Percentiles rank a stretch among this genome's conserved stretches.
phyloP scores from a whole-genome alignment of 2,329 filamentous ascomycete species.

The Phialophora verrucosa region DNA sequence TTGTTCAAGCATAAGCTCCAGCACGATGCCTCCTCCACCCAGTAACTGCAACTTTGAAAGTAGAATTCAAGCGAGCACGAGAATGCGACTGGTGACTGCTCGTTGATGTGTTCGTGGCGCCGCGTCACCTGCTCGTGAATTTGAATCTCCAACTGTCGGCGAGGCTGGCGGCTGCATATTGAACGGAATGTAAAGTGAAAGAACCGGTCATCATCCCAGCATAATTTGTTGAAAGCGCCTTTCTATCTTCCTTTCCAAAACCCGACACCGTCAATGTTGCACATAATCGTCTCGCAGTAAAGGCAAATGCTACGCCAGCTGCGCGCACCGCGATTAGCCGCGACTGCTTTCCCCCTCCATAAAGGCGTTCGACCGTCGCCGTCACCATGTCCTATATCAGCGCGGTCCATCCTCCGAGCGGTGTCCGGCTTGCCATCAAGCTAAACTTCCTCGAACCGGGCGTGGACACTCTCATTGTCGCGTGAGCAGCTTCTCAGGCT shows the following conservation, averaged over 20 bases:
- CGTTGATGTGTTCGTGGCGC: neutral
- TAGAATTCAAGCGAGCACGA: neutral
- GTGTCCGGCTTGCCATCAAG: conserved; percentile 85
- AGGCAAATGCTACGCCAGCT: neutral
- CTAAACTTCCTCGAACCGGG: conserved; percentile 74
- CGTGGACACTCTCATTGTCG: conserved; percentile 82
- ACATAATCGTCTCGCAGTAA: neutral
- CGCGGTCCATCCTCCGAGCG: conserved; percentile 90
- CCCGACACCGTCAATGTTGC: neutral
- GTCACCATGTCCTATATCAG: conserved; percentile 85
- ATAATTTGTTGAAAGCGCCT: neutral
- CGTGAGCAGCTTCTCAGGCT: conserved; percentile 64
- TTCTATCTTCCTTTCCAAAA: neutral
- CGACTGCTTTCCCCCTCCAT: conserved; percentile 15
- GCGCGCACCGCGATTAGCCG: neutral
- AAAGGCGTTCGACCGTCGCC: neutral
- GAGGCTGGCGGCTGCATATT: conserved; percentile 2
- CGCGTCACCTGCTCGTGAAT: neutral
- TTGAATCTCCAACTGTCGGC: neutral
- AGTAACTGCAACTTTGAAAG: neutral
- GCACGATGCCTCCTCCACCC: neutral
- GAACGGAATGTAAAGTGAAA: neutral
- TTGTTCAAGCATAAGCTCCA: neutral
- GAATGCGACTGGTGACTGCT: neutral
- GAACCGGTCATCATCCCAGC: neutral